These are phyloP conservation scores for Sextonia rubra DNA, from an alignment of 164 flowering plant species.

Conservation along the genomic window DNA sequence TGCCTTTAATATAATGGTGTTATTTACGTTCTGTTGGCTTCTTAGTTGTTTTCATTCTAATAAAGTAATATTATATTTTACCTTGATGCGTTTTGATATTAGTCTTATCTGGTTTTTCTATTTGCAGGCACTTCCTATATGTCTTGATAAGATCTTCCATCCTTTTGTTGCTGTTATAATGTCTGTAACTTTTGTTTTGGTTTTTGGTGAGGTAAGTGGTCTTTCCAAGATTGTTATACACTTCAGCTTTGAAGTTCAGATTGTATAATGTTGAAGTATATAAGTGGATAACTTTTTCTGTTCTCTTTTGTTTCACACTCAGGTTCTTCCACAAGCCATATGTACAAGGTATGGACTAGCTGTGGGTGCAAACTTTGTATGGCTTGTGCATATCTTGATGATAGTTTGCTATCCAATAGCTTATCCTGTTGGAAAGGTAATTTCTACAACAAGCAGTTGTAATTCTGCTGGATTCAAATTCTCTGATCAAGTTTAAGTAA, in stretches of 20 bases:
- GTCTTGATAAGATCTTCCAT: conserved; percentile 83
- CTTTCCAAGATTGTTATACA: background rate
- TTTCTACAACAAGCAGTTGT: background rate
- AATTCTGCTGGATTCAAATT: too few relatives aligned
- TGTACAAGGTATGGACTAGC: conserved; percentile 97
- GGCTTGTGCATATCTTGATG: conserved; percentile 92
- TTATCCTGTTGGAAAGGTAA: conserved; percentile 95
- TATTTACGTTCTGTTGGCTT: background rate
- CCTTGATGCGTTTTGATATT: background rate
- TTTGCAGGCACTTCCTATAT: conserved; percentile 93
- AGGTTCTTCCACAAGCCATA: conserved; percentile 97
- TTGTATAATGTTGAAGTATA: background rate
- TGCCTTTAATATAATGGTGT: background rate
- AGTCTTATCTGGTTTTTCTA: background rate
- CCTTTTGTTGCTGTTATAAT: conserved; percentile 84
- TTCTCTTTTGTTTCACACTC: conserved; percentile 6
- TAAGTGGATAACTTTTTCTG: background rate
- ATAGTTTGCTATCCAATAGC: conserved; percentile 86
- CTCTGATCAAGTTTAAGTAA: background rate
- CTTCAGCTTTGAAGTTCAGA: conserved; percentile 2
- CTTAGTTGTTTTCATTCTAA: background rate
- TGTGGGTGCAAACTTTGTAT: conserved; percentile 88
- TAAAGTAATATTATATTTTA: too few relatives aligned
- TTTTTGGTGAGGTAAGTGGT: conserved; percentile 83
- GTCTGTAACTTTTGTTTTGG: conserved; percentile 92